Conservation (phyloP, 2,329 filamentous ascomycete genomes). For the Colletotrichum chrysophilum region DNA sequence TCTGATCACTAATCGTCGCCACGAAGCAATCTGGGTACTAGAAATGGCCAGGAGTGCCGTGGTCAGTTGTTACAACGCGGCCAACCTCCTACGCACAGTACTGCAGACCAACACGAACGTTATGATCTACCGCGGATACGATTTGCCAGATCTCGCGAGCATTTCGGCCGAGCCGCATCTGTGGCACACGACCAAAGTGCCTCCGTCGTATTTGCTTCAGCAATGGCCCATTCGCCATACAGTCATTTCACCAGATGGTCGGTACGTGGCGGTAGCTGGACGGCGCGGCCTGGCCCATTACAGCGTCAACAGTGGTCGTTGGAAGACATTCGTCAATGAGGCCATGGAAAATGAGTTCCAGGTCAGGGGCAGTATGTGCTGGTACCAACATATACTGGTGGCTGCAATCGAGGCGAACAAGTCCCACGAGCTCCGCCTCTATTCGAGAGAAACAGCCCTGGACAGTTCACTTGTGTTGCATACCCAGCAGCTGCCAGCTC, state of each 20-base stretch:
- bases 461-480: conserved; percentile 77
- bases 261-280: conserved; percentile 96
- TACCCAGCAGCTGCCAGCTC: conserved; percentile 77
- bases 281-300: conserved; percentile 92
- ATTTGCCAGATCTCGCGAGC: conserved; percentile 86
- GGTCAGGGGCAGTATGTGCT: conserved; percentile 96
- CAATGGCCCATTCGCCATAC: conserved; percentile 93
- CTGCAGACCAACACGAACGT: conserved; percentile 87
- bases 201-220: conserved; percentile 81
- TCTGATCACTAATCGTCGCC: conserved; percentile 71
- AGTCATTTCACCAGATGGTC: conserved; percentile 88
- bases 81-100: conserved; percentile 88
- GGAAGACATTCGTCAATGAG: conserved; percentile 90
- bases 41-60: conserved; percentile 96
- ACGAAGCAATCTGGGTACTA: conserved; percentile 83
- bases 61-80: conserved; percentile 87
- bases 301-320: conserved; percentile 90
- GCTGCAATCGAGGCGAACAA: conserved; percentile 88
- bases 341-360: conserved; percentile 88
- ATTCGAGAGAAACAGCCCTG: conserved; percentile 83
- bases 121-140: conserved; percentile 93
- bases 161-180: conserved; percentile 90
- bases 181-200: conserved; percentile 94
- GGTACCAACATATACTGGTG: conserved; percentile 95
- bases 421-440: conserved; percentile 87